A percentile compares a stretch with the other conserved stretches of the same genome.
Conservation (phyloP, 148 eudicot species). For the Chenopodium berlandieri region DNA sequence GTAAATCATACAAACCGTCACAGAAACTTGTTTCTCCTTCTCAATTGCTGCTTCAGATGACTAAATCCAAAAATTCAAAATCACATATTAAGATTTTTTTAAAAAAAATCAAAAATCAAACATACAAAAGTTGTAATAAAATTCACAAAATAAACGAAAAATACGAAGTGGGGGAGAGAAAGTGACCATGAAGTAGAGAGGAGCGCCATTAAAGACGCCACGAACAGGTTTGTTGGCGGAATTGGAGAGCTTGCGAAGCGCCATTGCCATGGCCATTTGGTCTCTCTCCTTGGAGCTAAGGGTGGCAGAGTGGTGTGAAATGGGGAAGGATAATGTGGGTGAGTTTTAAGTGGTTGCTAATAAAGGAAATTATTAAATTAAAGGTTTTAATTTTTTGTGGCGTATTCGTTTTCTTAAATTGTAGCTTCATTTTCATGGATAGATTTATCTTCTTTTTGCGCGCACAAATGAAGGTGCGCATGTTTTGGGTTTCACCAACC, state of each 20-base stretch:
- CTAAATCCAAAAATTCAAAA: constrained; percentile 27
- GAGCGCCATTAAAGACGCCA: constrained; percentile 53
- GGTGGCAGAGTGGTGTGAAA: neutral
- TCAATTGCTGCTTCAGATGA: constrained; percentile 75
- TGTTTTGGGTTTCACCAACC: neutral
- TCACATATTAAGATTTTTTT: neutral
- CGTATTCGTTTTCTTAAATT: neutral
- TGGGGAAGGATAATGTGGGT: constrained; percentile 23
- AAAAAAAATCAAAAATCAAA: neutral
- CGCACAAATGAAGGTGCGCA: neutral
- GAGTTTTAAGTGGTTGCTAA: constrained; percentile 49
- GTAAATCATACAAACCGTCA: constrained; percentile 30
- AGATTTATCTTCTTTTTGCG: neutral
- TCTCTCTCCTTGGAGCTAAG: constrained; percentile 9
- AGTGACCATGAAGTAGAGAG: constrained; percentile 65
- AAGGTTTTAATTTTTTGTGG: neutral
- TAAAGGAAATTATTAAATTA: constrained; percentile 14
- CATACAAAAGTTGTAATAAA: neutral
- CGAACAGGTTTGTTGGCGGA: constrained; percentile 62
- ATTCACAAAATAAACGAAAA: too few relatives aligned
- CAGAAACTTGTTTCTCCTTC: constrained; percentile 74
- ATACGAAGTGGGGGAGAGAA: neutral
- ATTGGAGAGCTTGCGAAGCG: constrained; percentile 75
- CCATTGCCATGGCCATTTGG: constrained; percentile 88
- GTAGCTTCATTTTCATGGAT: neutral